phyloP scores from a whole-genome alignment of 805 yeast species.

The Debaryomyces maramus region DNA sequence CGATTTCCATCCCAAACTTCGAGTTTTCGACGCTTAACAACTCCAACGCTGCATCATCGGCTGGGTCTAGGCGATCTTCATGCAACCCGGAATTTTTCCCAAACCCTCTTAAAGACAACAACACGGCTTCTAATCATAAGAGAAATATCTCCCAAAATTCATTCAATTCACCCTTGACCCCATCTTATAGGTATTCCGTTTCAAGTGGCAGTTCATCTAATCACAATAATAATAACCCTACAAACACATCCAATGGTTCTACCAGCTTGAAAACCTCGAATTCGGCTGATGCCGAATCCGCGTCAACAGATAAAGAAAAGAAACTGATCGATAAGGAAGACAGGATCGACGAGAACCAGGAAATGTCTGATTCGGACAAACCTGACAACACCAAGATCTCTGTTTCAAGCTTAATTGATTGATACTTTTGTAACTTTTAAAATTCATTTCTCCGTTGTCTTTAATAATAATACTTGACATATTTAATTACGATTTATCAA shows the following conservation, averaged over 20 bases:
- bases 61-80: conserved; percentile 40
- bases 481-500: too few species aligned
- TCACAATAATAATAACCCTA: background rate
- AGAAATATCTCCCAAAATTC: conserved; percentile 31
- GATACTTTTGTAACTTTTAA: conserved; percentile 5
- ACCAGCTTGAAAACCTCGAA: background rate
- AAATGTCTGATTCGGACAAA: conserved; percentile 3
- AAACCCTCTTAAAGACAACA: conserved; percentile 29
- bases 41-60: conserved; percentile 26
- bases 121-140: conserved; percentile 18
- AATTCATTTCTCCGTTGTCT: conserved; percentile 1
- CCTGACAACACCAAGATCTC: conserved; percentile 27
- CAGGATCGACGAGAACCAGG: conserved; percentile 3
- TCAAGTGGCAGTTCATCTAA: conserved; percentile 12
- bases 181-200: conserved; percentile 24
- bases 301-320: background rate
- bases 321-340: conserved; percentile 8
- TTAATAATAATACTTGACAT: background rate
- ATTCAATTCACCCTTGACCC: conserved; percentile 29
- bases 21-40: conserved; percentile 22
- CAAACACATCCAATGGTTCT: conserved; percentile 2
- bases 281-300: background rate
- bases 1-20: conserved; percentile 30
- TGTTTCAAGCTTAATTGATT: conserved; percentile 35
- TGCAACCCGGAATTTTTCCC: conserved; percentile 47